These are phyloP conservation scores for Apiospora malaysiana DNA, from an alignment of 2,329 filamentous ascomycete genomes.

Conservation along the genomic window DNA sequence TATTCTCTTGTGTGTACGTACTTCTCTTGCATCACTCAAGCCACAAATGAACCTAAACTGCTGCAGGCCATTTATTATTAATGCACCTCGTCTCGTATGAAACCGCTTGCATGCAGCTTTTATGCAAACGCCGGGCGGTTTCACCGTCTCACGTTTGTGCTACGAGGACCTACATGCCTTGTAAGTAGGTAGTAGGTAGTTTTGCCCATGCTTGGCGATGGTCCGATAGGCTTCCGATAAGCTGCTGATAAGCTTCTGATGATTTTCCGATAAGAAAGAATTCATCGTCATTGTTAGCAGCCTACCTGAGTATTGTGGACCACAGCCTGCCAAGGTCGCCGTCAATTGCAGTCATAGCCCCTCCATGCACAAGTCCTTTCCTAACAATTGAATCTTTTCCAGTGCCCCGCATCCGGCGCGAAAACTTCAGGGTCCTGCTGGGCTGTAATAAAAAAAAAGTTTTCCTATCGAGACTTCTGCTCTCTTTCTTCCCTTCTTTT, in stretches of 20 bases:
- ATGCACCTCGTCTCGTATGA: background rate
- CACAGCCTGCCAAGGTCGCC: background rate
- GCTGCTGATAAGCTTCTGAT: background rate
- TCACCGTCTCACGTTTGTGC: background rate
- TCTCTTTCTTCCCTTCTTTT: slow-evolving; percentile 49
- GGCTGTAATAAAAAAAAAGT: slow-evolving; percentile 17
- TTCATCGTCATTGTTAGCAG: background rate
- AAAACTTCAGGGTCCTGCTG: slow-evolving; percentile 5
- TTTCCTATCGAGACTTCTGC: background rate
- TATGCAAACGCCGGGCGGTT: background rate
- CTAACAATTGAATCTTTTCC: background rate
- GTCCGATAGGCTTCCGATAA: slow-evolving; percentile 8
- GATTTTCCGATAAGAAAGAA: background rate
- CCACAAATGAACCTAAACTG: background rate
- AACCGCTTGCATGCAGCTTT: background rate
- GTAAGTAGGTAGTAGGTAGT: too few relatives aligned
- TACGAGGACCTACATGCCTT: too few relatives aligned
- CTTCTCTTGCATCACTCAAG: background rate
- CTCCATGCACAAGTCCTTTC: slow-evolving; percentile 9
- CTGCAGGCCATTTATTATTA: background rate
- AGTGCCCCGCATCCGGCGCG: slow-evolving; percentile 4
- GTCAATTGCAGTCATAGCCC: background rate
- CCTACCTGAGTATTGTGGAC: background rate
- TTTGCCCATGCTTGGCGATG: background rate
- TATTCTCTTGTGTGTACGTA: too few relatives aligned